Percentiles rank a stretch among this genome's conserved stretches.
Conservation (phyloP, 768 basidiomycete genomes). For the Suillus variegatus region DNA sequence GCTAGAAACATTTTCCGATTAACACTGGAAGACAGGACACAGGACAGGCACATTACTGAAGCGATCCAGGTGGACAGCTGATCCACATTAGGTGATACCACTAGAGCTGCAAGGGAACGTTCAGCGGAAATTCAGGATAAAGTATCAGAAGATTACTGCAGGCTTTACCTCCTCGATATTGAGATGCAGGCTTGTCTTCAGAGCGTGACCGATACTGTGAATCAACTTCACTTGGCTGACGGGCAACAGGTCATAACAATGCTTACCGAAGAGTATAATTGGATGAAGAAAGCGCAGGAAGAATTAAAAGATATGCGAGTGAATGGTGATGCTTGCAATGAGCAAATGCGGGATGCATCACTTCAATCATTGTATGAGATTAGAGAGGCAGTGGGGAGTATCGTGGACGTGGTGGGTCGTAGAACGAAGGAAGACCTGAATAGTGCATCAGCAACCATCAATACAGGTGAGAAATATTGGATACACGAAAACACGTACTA, state of each 20-base stretch:
- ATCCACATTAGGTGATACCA: neutral
- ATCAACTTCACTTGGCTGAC: neutral
- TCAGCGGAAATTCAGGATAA: neutral
- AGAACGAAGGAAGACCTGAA: slow-evolving; percentile 5
- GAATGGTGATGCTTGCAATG: neutral
- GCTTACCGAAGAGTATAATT: neutral
- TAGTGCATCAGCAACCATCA: neutral
- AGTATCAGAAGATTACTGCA: neutral
- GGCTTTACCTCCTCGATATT: neutral
- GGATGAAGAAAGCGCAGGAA: neutral
- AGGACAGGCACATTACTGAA: neutral
- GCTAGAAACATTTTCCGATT: neutral
- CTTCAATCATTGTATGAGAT: neutral
- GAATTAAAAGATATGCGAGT: neutral
- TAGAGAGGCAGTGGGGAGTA: neutral
- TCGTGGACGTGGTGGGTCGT: neutral
- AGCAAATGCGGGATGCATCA: neutral
- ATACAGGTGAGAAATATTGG: slow-evolving; percentile 1
- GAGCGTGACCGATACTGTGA: neutral
- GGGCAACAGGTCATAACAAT: neutral
- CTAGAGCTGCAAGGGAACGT: neutral
- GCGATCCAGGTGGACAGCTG: neutral
- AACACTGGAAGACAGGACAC: neutral
- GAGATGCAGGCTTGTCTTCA: neutral
- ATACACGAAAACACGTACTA: neutral